Percentiles rank a stretch among this genome's conserved stretches.
Evolutionary conservation across 2,329 filamentous ascomycete species (phyloP).

Genomic region (Parascedosporium putredinis): DNA sequence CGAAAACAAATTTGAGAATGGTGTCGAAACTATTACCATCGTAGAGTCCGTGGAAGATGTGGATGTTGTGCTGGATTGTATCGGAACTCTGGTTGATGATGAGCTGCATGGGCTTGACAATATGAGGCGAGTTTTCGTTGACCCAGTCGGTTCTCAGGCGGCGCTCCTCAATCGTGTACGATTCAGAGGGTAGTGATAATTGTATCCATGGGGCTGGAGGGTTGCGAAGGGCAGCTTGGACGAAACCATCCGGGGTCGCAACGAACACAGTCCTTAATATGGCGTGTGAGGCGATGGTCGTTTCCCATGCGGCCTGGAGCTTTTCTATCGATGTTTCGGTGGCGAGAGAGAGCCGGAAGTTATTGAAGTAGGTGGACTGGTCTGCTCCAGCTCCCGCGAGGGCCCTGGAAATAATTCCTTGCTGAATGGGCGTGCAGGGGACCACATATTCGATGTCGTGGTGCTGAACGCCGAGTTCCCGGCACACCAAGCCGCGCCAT

Average conservation of each 20-base stretch:
- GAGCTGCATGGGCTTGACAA: constrained; percentile 43
- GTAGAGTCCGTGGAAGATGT: constrained; percentile 80
- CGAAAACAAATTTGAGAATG: constrained; percentile 48
- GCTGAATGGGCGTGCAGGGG: constrained; percentile 77
- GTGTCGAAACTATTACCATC: constrained; percentile 70
- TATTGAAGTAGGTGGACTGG: constrained; percentile 62
- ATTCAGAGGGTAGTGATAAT: background rate
- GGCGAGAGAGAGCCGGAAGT: constrained; percentile 52
- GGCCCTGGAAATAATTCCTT: constrained; percentile 71
- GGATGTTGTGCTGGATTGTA: constrained; percentile 40
- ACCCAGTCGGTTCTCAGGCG: constrained; percentile 40
- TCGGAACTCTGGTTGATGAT: constrained; percentile 24
- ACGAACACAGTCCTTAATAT: constrained; percentile 67
- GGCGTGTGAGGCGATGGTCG: constrained; percentile 39
- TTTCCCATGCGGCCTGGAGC: constrained; percentile 48
- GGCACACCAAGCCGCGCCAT: constrained; percentile 41
- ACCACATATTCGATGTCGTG: constrained; percentile 59
- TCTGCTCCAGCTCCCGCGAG: constrained; percentile 35
- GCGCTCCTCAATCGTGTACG: background rate
- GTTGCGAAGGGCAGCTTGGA: constrained; percentile 58
- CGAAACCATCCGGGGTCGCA: constrained; percentile 61
- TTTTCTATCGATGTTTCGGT: constrained; percentile 29
- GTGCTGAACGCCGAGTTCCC: constrained; percentile 37
- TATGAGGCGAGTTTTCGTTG: constrained; percentile 33
- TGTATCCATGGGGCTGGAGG: constrained; percentile 33